A percentile compares a stretch with the other conserved stretches of the same genome.
Evolutionary conservation across 495 filamentous ascomycete genomes (phyloP).

Genomic region (Xylaria intraflava): DNA sequence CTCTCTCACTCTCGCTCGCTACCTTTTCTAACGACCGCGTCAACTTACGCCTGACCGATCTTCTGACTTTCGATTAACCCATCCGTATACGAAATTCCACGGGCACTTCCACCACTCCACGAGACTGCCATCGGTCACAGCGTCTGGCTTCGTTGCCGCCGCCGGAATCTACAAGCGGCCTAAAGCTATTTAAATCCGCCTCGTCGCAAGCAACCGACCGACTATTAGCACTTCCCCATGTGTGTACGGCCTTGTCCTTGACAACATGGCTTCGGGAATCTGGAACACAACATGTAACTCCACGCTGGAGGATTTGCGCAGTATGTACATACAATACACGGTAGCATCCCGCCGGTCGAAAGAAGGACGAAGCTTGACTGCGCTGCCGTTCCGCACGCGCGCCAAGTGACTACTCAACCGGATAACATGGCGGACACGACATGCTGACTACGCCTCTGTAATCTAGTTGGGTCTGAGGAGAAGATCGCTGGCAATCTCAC

Average conservation of each 20-base stretch:
- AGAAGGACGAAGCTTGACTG: slow-evolving; percentile 10
- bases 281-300: slow-evolving; percentile 44
- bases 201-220: background rate
- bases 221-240: background rate
- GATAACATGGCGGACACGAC: background rate
- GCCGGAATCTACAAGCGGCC: too few species aligned
- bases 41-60: too few species aligned
- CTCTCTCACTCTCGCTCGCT: too few species aligned
- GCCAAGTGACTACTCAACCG: slow-evolving; percentile 8
- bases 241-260: background rate
- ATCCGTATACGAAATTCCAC: too few species aligned
- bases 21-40: too few species aligned
- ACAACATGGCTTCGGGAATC: slow-evolving; percentile 4
- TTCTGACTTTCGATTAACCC: too few species aligned
- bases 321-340: slow-evolving; percentile 33
- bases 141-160: too few species aligned
- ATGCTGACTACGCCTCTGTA: slow-evolving; percentile 19
- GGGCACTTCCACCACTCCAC: too few species aligned
- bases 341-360: slow-evolving; percentile 2
- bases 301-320: slow-evolving; percentile 49
- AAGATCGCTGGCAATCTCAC: slow-evolving; percentile 41
- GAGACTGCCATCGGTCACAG: too few species aligned
- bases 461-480: slow-evolving; percentile 31
- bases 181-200: background rate
- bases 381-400: slow-evolving; percentile 12